Evolutionary conservation across 2,329 filamentous ascomycete genomes (phyloP), one percentile per base, ranked within the genome.

Genomic region (Amphichorda felina): DNA sequence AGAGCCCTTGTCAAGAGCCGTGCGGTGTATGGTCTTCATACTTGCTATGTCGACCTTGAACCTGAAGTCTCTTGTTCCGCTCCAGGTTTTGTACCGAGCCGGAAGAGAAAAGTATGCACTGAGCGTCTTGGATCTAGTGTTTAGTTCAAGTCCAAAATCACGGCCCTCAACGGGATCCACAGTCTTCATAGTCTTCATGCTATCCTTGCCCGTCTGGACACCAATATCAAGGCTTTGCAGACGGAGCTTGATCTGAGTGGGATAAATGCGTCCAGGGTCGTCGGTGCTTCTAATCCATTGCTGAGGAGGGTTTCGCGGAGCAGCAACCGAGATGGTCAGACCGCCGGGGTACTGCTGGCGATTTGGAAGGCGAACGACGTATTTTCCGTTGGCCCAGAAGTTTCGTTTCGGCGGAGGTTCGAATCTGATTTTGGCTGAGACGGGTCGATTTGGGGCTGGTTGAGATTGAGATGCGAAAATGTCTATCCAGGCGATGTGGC

Each of bases 131-230:
- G 40, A 30, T 13, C 42, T 45, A 22, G 55, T 46, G 26, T 60
- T 50, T 1, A 59, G 34, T 31, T 54, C 50, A 9, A 62, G 25
- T 13, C 41, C 48, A 5, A 59, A 19, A 2, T 44, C 40, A 2
- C 37, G 24, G 8, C 15, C 15, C 8, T 24, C 16, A 7, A 37
- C 16, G 8, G 33, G 22, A 13, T 5, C 6, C 21, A 61, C 44
- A 4, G 61, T 66, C 35, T 68, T 68, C 65, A 83, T 72, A 8
- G 64, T 54, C 50, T 78, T 70, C 65, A 87, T 75, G 0, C 61
- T 60, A 3, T 56, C 59, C 4, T 70, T 64, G 1, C 64, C 55
- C 2, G 67, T 45, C 56, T 75, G 64, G 28, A 75, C 60, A 0
- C 83, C 82, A 44, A 87, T 80, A 14, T 75, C 66, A 2, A 87